A percentile compares a stretch with the other conserved stretches of the same genome.
phyloP scores from a whole-genome alignment of 2,329 filamentous ascomycete species.

The Exserohilum rostratum region DNA sequence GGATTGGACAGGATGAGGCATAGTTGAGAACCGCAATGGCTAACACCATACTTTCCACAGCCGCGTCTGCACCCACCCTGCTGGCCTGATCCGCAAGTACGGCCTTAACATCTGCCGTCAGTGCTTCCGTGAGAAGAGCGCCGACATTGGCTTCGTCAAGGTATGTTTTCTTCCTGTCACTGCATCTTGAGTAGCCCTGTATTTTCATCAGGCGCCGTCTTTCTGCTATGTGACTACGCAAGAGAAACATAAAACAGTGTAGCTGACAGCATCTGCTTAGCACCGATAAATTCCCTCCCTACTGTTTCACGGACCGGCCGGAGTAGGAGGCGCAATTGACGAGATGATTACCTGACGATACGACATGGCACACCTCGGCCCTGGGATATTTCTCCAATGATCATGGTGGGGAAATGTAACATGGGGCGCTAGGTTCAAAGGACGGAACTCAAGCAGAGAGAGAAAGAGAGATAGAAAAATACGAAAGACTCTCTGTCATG shows the following conservation, averaged over 20 bases:
- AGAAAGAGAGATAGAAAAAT: no score
- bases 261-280: constrained; percentile 26
- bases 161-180: constrained; percentile 46
- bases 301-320: constrained; percentile 21
- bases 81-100: constrained; percentile 99
- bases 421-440: constrained; percentile 2
- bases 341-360: constrained; percentile 40
- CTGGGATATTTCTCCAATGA: neutral
- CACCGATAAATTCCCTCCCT: constrained; percentile 44
- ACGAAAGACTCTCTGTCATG: no score
- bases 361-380: constrained; percentile 21
- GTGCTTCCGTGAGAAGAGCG: constrained; percentile 73
- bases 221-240: neutral
- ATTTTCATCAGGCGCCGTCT: neutral
- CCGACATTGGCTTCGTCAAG: constrained; percentile 73
- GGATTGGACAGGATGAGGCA: constrained; percentile 6
- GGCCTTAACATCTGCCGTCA: constrained; percentile 83
- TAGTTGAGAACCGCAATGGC: constrained; percentile 20
- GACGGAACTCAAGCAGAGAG: no score
- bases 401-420: neutral
- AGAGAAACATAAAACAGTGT: neutral
- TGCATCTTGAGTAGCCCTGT: neutral
- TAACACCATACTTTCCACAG: constrained; percentile 53
- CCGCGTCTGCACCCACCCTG: constrained; percentile 90
- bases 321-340: constrained; percentile 39